Base-by-base conservation (phyloP, 1,139 yeast species). In the Schwanniomyces etchellsii region DNA sequence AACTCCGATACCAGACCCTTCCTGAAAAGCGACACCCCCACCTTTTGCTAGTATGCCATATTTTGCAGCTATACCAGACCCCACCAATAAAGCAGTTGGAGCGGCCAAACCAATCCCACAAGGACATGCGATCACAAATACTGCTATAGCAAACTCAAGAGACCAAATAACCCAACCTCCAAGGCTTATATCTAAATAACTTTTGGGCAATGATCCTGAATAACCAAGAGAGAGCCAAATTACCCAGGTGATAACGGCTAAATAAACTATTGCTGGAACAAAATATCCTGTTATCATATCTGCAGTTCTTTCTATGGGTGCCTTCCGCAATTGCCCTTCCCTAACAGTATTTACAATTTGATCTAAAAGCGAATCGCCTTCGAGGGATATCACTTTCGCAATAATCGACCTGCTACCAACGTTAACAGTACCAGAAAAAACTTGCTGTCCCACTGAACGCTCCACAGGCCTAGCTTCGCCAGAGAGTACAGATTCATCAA, bases 81-180 rank as follows among this genome's bases (percentile, higher is more conserved):
- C 73, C 4, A 65, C 71, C 47, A 64, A 64, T 22, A 66, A 47
- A 2, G 73, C 73, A 2, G 73, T 64, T 3, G 73, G 73, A 0
- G 72, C 71, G 13, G 73, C 73, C 27, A 66, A 52, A 1, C 71
- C 73, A 36, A 66, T 59, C 1, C 71, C 72, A 52, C 72, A 66
- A 3, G 72, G 72, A 41, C 72, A 66, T 2, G 72, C 72, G 35
- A 66, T 57, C 5, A 78, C 93, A 57, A 83, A 81, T 4, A 83
- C 91, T 0, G 91, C 74, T 42, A 82, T 79, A 1, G 89, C 75
- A 54, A 82, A 82, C 42, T 81, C 80, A 36, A 82, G 60, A 0
- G 89, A 77, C 89, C 91, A 82, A 12, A 81, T 74, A 0, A 72
- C 57, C 88, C 89, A 81, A 0, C 88, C 86, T 15, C 88, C 89